Conservation (phyloP, 2,329 filamentous ascomycete species). For the Clonostachys chloroleuca region DNA sequence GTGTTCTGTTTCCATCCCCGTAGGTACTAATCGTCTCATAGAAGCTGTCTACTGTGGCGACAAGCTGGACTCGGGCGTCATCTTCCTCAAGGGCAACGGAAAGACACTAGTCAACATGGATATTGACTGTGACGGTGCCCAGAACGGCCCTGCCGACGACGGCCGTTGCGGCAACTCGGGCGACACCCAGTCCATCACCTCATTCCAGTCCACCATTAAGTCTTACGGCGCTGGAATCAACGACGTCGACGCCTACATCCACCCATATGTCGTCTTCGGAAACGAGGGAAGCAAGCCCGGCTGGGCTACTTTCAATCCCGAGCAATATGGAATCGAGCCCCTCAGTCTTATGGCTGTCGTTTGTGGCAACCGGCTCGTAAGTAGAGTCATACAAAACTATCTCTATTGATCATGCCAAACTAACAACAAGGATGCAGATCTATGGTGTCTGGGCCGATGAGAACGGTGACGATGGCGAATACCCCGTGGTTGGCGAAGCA, state of each 20-base stretch:
- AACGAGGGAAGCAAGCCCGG: slow-evolving; percentile 29
- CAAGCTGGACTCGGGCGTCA: slow-evolving; percentile 28
- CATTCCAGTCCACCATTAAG: slow-evolving; percentile 34
- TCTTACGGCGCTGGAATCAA: slow-evolving; percentile 24
- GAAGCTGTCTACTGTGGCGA: slow-evolving; percentile 42
- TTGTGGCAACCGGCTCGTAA: slow-evolving; percentile 40
- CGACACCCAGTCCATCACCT: slow-evolving; percentile 42
- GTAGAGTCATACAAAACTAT: background rate
- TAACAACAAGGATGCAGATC: slow-evolving; percentile 20
- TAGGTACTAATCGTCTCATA: slow-evolving; percentile 2
- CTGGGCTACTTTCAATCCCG: slow-evolving; percentile 32
- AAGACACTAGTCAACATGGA: slow-evolving; percentile 49
- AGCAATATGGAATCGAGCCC: slow-evolving; percentile 36
- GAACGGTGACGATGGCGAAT: slow-evolving; percentile 38
- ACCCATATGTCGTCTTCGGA: slow-evolving; percentile 50
- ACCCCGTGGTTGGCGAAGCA: slow-evolving; percentile 41
- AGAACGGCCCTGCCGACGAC: slow-evolving; percentile 30
- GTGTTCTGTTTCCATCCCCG: background rate
- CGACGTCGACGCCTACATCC: slow-evolving; percentile 45
- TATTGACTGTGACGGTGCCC: slow-evolving; percentile 51
- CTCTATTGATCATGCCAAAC: too few relatives aligned
- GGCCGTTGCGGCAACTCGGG: slow-evolving; percentile 32
- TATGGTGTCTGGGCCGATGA: slow-evolving; percentile 56
- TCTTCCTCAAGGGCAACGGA: slow-evolving; percentile 41
- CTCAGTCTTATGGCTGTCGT: slow-evolving; percentile 52